Evolutionary conservation across 371 early-diverging fungal species (phyloP), one percentile per base, ranked within the genome.

Genomic region (Mucor velutinosus): DNA sequence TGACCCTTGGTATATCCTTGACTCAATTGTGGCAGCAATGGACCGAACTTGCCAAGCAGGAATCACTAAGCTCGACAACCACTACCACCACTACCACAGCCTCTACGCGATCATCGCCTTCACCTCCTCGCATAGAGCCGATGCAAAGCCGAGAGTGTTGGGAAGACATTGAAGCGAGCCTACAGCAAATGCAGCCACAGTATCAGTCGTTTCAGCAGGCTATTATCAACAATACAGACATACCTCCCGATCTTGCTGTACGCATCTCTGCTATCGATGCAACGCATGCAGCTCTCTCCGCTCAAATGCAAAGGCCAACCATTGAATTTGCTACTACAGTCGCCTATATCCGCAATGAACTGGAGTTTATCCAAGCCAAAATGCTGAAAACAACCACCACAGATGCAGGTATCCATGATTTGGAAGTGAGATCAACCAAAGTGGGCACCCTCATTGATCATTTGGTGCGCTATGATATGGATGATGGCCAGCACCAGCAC

Each of bases 361-460:
- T 86, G 0, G 85, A 87, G 19, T 73, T 80, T 47, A 75, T 87
- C 33, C 77, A 86, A 58, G 69, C 82, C 60, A 75, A 76, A 33
- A 82, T 83, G 80, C 61, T 82, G 41, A 75, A 78, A 62, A 73
- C 76, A n/a, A 75, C 82, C 6, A 77, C 75, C 1, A 72, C 76
- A 17, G 76, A 76, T 60, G 67, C 73, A 6, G 76, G 76, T 17
- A 79, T 78, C 27, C 70, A 69, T 7, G 81, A 81, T 15, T 43
- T 82, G 21, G 83, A 82, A 27, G 56, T 67, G 27, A 65, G 79
- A 27, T 69, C 73, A 19, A 67, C 59, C 4, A 60, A 66, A 45
- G 71, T 72, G 11, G 72, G 67, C 10, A 27, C 30, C 6, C 32
- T 70, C 30, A 66, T 78, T 25, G 64, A 55, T 7, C 41, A 37